These are phyloP conservation scores for Suhomyces xylopsoci DNA, from an alignment of 805 yeast species.

Conservation along the genomic window DNA sequence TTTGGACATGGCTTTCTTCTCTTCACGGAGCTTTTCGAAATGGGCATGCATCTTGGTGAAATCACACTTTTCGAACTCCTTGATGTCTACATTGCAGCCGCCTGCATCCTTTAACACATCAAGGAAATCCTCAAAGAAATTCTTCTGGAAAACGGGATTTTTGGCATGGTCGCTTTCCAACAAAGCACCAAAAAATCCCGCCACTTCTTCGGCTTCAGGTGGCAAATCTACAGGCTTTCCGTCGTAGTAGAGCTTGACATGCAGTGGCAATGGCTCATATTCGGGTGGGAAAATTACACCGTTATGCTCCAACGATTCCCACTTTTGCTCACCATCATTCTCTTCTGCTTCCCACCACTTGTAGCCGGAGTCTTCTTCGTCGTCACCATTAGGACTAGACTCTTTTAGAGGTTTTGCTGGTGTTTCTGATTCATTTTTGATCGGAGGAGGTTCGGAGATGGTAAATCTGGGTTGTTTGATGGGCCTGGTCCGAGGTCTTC, in stretches of 20 bases:
- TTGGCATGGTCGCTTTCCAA: slow-evolving; percentile 83
- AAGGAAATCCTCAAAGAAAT: slow-evolving; percentile 78
- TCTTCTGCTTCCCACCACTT: slow-evolving; percentile 81
- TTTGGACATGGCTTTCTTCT: slow-evolving; percentile 62
- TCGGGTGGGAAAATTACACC: slow-evolving; percentile 95
- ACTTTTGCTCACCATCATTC: slow-evolving; percentile 70
- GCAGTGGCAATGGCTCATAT: slow-evolving; percentile 79
- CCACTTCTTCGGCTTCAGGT: slow-evolving; percentile 88
- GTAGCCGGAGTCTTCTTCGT: slow-evolving; percentile 16
- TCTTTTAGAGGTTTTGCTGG: slow-evolving; percentile 2
- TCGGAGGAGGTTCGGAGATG: slow-evolving; percentile 12
- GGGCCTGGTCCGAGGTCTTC: too few species aligned
- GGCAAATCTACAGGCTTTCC: slow-evolving; percentile 76
- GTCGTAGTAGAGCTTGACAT: slow-evolving; percentile 72
- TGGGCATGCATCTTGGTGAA: slow-evolving; percentile 70
- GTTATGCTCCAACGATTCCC: slow-evolving; percentile 83
- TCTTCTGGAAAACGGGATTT: slow-evolving; percentile 81
- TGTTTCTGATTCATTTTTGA: slow-evolving; percentile 15
- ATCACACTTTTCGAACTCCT: slow-evolving; percentile 67
- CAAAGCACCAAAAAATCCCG: slow-evolving; percentile 91
- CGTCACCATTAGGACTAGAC: slow-evolving; percentile 10
- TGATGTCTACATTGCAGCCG: slow-evolving; percentile 50
- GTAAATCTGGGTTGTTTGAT: slow-evolving; percentile 1
- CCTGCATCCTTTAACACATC: slow-evolving; percentile 67
- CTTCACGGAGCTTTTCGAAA: slow-evolving; percentile 67